Conservation (phyloP, 768 basidiomycete species). For the Kwoniella sp. region DNA sequence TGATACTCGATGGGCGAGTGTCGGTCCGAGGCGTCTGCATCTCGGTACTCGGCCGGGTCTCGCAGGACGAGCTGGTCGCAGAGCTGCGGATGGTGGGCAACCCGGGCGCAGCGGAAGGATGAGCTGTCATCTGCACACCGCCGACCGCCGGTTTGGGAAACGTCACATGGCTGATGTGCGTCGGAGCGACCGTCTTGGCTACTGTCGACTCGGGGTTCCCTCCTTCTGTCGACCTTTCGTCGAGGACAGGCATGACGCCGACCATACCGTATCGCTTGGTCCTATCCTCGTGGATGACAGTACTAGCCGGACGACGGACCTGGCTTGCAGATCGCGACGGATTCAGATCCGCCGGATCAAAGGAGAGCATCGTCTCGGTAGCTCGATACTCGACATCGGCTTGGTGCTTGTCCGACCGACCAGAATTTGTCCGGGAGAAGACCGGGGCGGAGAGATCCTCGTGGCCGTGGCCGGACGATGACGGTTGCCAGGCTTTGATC, state of each 20-base stretch:
- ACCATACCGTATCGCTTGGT: slow-evolving; percentile 16
- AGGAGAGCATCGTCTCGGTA: slow-evolving; percentile 29
- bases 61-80: slow-evolving; percentile 11
- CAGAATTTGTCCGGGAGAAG: slow-evolving; percentile 27
- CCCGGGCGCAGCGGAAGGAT: not conserved
- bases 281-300: not conserved
- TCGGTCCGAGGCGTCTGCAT: slow-evolving; percentile 23
- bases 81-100: slow-evolving; percentile 6
- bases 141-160: slow-evolving; percentile 40
- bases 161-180: slow-evolving; percentile 40
- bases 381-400: slow-evolving; percentile 5
- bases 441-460: slow-evolving; percentile 20
- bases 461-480: slow-evolving; percentile 9
- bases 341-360: slow-evolving; percentile 47
- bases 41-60: slow-evolving; percentile 6
- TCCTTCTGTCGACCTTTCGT: slow-evolving; percentile 10
- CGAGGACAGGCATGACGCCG: slow-evolving; percentile 11
- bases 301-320: slow-evolving; percentile 26
- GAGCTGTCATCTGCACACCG: slow-evolving; percentile 13
- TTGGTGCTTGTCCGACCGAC: slow-evolving; percentile 6
- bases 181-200: slow-evolving; percentile 16
- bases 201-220: not conserved
- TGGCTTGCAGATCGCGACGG: slow-evolving; percentile 47
- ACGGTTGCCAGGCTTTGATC: slow-evolving; percentile 28
- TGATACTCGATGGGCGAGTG: slow-evolving; percentile 10